Percentiles rank a stretch among this genome's conserved stretches.
phyloP scores from a whole-genome alignment of 768 basidiomycete species.

The Rhizopogon rudus region DNA sequence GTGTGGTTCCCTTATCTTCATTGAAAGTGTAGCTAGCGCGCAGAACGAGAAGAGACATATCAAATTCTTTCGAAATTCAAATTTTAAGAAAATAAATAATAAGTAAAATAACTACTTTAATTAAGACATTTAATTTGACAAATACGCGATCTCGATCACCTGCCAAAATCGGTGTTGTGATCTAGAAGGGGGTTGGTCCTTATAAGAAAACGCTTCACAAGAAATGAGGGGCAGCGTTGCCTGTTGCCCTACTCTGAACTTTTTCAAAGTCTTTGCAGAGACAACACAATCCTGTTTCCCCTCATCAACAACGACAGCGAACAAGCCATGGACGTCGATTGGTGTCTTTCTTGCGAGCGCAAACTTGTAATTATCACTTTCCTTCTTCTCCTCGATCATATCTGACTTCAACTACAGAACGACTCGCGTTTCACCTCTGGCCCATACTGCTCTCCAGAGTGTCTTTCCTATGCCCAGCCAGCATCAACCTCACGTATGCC shows the following conservation, averaged over 20 bases:
- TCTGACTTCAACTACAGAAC: slow-evolving; percentile 14
- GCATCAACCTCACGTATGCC: slow-evolving; percentile 18
- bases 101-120: slow-evolving; percentile 15
- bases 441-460: slow-evolving; percentile 54
- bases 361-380: slow-evolving; percentile 42
- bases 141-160: slow-evolving; percentile 18
- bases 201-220: slow-evolving; percentile 21
- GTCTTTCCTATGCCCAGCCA: slow-evolving; percentile 32
- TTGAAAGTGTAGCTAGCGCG: neutral
- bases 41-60: neutral
- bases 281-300: neutral
- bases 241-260: slow-evolving; percentile 15
- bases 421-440: slow-evolving; percentile 12
- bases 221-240: neutral
- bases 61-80: slow-evolving; percentile 8
- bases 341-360: slow-evolving; percentile 64
- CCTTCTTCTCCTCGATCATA: neutral
- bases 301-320: neutral
- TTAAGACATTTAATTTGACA: slow-evolving; percentile 27
- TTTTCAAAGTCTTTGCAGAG: slow-evolving; percentile 10
- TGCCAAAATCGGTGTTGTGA: neutral
- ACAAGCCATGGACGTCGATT: slow-evolving; percentile 56
- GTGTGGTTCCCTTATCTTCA: slow-evolving; percentile 2
- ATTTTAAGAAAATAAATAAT: slow-evolving; percentile 5
- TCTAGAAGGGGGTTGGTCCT: slow-evolving; percentile 19